These are phyloP conservation scores for Inga oerstediana DNA, from an alignment of 306 rosid species.

Conservation along the genomic window DNA sequence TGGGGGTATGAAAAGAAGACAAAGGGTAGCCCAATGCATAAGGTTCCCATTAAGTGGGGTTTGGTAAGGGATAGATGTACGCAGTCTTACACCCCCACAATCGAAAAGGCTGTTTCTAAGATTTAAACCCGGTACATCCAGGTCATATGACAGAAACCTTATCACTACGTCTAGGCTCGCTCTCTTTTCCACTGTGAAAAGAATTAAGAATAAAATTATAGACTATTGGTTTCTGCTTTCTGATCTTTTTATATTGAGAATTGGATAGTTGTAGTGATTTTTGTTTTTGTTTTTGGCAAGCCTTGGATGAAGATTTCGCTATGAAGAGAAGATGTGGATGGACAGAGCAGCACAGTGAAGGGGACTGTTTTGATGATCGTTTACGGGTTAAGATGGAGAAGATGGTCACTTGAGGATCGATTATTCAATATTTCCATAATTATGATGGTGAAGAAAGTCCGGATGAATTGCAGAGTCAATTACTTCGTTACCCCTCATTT, in stretches of 20 bases:
- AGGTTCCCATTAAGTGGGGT: too few relatives aligned
- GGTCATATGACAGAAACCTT: too few relatives aligned
- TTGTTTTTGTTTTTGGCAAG: background rate
- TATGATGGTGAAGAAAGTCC: background rate
- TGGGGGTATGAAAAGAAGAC: too few relatives aligned
- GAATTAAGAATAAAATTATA: too few relatives aligned
- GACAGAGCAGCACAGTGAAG: background rate
- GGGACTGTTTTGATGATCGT: background rate
- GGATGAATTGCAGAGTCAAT: conserved; percentile 1
- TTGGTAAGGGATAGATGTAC: too few relatives aligned
- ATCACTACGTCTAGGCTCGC: fast-evolving
- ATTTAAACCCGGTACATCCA: too few relatives aligned
- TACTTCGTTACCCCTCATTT: background rate
- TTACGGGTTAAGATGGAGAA: background rate
- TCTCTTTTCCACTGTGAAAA: too few relatives aligned
- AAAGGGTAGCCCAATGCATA: too few relatives aligned
- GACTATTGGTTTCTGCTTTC: background rate
- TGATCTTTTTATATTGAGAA: background rate
- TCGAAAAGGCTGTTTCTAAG: too few relatives aligned
- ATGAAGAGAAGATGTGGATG: background rate
- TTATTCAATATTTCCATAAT: background rate
- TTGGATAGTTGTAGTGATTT: background rate
- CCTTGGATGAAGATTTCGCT: conserved; percentile 23
- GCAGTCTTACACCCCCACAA: too few relatives aligned
- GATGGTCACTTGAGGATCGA: background rate